These are phyloP conservation scores for Aphanomyces astaci DNA, from an alignment of 352 stramenopile species.

Conservation along the genomic window DNA sequence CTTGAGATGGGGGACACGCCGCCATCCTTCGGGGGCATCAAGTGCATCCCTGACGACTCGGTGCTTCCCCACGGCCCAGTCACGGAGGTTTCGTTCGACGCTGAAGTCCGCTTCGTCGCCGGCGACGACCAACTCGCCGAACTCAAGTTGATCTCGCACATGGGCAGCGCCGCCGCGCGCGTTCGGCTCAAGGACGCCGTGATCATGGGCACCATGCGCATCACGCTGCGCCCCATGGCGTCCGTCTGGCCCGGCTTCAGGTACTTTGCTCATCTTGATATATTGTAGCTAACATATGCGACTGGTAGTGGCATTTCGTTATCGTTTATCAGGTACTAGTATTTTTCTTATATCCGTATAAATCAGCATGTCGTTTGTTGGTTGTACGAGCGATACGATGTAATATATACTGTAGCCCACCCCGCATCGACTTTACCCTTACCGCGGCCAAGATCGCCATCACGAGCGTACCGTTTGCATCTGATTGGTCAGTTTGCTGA, in stretches of 20 bases:
- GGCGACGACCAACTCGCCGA: slow-evolving; percentile 55
- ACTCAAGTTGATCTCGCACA: slow-evolving; percentile 53
- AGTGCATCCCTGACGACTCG: slow-evolving; percentile 51
- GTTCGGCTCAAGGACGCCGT: slow-evolving; percentile 58
- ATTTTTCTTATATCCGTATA: not conserved
- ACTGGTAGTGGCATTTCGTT: slow-evolving; percentile 42
- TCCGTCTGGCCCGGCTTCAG: slow-evolving; percentile 67
- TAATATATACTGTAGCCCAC: slow-evolving; percentile 32
- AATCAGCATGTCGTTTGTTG: not conserved
- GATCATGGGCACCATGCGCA: slow-evolving; percentile 55
- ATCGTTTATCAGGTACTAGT: slow-evolving; percentile 58
- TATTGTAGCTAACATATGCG: no score
- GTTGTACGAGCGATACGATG: no score
- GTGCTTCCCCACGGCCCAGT: slow-evolving; percentile 25
- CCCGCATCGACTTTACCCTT: slow-evolving; percentile 66
- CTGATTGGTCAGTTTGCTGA: slow-evolving; percentile 44
- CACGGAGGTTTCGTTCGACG: slow-evolving; percentile 60
- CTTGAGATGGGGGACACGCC: slow-evolving; percentile 49
- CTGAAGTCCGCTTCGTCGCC: slow-evolving; percentile 52
- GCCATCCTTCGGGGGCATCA: slow-evolving; percentile 60
- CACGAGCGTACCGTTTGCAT: slow-evolving; percentile 69
- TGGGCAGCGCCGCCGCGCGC: slow-evolving; percentile 41
- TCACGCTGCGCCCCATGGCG: slow-evolving; percentile 61
- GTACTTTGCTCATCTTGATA: slow-evolving; percentile 19
- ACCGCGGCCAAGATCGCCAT: slow-evolving; percentile 80